A percentile compares a stretch with the other conserved stretches of the same genome.
phyloP scores from a whole-genome alignment of 129 eudicot species.

The Artemisia annua region DNA sequence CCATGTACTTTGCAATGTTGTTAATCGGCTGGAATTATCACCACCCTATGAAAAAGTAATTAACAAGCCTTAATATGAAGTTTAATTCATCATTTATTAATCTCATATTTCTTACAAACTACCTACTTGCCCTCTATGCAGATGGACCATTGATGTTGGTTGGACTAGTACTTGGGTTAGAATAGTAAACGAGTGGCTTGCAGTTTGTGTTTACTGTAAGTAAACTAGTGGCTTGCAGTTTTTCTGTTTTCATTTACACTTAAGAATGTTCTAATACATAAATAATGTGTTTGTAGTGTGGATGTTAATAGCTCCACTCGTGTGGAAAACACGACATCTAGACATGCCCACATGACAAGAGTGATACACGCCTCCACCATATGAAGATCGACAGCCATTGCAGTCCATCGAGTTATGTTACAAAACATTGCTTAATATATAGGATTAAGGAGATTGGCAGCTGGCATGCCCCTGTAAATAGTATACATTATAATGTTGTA shows the following conservation, averaged over 20 bases:
- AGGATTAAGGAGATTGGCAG: constrained; percentile 11
- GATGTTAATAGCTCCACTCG: constrained; percentile 75
- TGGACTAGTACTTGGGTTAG: constrained; percentile 96
- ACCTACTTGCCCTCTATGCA: constrained; percentile 26
- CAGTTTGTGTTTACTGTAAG: constrained; percentile 76
- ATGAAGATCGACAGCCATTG: constrained; percentile 14
- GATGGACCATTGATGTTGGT: constrained; percentile 87
- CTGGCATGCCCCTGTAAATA: constrained; percentile 20
- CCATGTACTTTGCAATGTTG: constrained; percentile 89
- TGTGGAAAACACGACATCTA: constrained; percentile 51
- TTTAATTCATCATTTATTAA: neutral
- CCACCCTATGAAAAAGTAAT: constrained; percentile 73
- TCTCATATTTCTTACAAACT: neutral
- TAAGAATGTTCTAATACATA: neutral
- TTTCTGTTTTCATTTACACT: neutral
- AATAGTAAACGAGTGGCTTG: constrained; percentile 85
- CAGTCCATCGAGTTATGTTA: constrained; percentile 3
- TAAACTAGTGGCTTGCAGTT: constrained; percentile 69
- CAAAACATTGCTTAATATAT: constrained; percentile 5
- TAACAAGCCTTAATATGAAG: neutral
- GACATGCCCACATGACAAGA: constrained; percentile 31
- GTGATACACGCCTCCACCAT: neutral
- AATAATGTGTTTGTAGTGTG: constrained; percentile 50
- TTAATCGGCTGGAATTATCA: constrained; percentile 78
- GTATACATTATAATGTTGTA: constrained; percentile 5